Evolutionary conservation across 805 yeast species (phyloP).

Genomic region (Lipomyces lipofer): DNA sequence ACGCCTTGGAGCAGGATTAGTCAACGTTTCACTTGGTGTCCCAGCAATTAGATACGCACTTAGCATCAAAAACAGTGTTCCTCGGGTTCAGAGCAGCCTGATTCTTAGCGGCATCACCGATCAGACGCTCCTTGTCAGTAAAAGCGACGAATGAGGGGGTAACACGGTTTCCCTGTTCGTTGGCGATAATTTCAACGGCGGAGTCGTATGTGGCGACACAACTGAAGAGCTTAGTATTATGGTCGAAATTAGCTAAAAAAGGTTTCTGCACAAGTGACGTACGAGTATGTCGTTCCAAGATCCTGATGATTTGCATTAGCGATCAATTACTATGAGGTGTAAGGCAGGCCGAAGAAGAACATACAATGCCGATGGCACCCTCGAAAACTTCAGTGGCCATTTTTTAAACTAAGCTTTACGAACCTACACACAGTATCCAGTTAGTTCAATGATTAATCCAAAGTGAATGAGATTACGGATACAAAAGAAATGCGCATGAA

Average conservation of each 20-base stretch:
- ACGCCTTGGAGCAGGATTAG: conserved; percentile 73
- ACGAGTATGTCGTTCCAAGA: conserved; percentile 37
- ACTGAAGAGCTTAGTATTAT: conserved; percentile 8
- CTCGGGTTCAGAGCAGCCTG: conserved; percentile 93
- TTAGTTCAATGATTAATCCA: too few relatives aligned
- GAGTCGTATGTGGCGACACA: conserved; percentile 94
- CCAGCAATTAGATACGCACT: conserved; percentile 9
- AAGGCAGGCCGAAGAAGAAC: neutral
- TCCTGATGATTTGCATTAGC: conserved; percentile 19
- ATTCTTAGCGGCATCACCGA: conserved; percentile 97
- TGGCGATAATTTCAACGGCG: conserved; percentile 94
- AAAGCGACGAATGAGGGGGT: conserved; percentile 96
- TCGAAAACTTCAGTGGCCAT: conserved; percentile 79
- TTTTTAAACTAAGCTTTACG: too few relatives aligned
- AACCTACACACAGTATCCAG: too few relatives aligned
- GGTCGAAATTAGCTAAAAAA: neutral
- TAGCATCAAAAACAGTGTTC: conserved; percentile 85
- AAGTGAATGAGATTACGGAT: too few relatives aligned
- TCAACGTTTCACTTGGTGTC: too few relatives aligned
- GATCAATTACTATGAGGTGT: neutral
- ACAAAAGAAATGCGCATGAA: too few relatives aligned
- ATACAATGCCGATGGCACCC: conserved; percentile 97
- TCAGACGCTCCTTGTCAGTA: conserved; percentile 87
- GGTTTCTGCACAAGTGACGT: conserved; percentile 4
- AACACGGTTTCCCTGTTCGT: conserved; percentile 98